Percentiles rank a stretch among this genome's conserved stretches.
Evolutionary conservation across 345 rosid genomes (phyloP).

Genomic region (Linum lewisii): DNA sequence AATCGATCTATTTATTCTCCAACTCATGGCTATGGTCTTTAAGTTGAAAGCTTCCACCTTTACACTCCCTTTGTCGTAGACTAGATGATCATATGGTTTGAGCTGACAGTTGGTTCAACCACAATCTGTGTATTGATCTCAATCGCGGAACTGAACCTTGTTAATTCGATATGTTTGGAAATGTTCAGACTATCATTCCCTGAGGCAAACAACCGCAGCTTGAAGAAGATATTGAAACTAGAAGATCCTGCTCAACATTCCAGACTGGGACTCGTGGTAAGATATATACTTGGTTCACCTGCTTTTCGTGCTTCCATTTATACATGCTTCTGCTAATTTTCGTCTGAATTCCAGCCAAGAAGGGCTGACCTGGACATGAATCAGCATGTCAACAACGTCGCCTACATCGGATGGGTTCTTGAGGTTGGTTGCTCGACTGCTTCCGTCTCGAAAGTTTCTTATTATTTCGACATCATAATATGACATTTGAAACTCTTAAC

Average conservation of each 20-base stretch:
- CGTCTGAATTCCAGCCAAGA: conserved; percentile 45
- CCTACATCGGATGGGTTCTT: conserved; percentile 89
- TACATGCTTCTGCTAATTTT: not conserved
- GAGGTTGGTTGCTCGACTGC: conserved; percentile 44
- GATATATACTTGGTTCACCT: conserved; percentile 10
- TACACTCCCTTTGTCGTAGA: not conserved
- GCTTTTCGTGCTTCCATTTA: not conserved
- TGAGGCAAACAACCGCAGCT: conserved; percentile 59
- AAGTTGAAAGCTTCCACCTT: too few species aligned
- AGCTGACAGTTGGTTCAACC: not conserved
- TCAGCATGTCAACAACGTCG: conserved; percentile 84
- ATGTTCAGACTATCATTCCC: conserved; percentile 66
- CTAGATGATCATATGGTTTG: not conserved
- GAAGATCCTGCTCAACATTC: conserved; percentile 69
- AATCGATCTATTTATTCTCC: too few species aligned
- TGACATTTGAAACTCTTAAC: not conserved
- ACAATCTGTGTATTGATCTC: not conserved
- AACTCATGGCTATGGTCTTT: too few species aligned
- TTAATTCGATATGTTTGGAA: not conserved
- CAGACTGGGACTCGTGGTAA: conserved; percentile 65
- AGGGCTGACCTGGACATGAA: conserved; percentile 98
- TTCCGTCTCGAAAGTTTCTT: not conserved
- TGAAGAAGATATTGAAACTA: conserved; percentile 64
- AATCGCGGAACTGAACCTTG: not conserved
- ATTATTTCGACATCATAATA: not conserved